phyloP scores from a whole-genome alignment of 768 basidiomycete genomes.

The Tephrocybe sp. region DNA sequence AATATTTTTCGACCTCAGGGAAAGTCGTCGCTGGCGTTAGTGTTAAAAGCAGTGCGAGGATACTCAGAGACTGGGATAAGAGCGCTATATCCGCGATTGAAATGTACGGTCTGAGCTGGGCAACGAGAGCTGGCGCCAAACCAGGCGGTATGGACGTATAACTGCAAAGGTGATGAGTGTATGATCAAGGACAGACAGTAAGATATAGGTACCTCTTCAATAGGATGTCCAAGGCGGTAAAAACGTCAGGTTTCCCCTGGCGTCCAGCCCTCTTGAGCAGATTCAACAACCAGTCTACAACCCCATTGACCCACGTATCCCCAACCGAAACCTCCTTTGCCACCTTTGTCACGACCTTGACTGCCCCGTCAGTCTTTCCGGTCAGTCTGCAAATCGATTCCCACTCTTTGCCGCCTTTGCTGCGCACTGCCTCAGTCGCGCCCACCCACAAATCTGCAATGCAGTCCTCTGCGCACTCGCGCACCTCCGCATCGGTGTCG shows the following conservation, averaged over 20 bases:
- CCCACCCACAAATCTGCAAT: slow-evolving; percentile 88
- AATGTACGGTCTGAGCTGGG: slow-evolving; percentile 76
- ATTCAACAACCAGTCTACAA: slow-evolving; percentile 73
- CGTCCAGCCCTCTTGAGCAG: slow-evolving; percentile 80
- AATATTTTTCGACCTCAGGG: slow-evolving; percentile 73
- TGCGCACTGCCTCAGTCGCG: slow-evolving; percentile 69
- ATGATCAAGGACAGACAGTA: background rate
- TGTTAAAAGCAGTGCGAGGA: slow-evolving; percentile 68
- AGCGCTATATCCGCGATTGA: slow-evolving; percentile 76
- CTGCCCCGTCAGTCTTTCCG: slow-evolving; percentile 72
- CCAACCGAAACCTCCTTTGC: slow-evolving; percentile 69
- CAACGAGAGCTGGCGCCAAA: slow-evolving; percentile 62
- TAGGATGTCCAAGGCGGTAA: slow-evolving; percentile 72
- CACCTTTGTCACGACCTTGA: slow-evolving; percentile 83
- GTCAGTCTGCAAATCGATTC: slow-evolving; percentile 71
- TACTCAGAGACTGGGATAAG: slow-evolving; percentile 68
- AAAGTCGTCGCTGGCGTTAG: slow-evolving; percentile 67
- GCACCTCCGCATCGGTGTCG: slow-evolving; percentile 91
- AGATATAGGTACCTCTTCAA: slow-evolving; percentile 52
- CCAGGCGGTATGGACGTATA: slow-evolving; percentile 49
- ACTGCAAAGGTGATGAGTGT: slow-evolving; percentile 18
- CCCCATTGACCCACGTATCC: slow-evolving; percentile 81
- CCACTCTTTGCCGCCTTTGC: slow-evolving; percentile 76
- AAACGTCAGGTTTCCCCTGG: slow-evolving; percentile 76
- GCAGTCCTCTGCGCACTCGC: slow-evolving; percentile 76